Base-by-base conservation (phyloP, 1,284 basidiomycete genomes). In the Ganoderma multipileum region DNA sequence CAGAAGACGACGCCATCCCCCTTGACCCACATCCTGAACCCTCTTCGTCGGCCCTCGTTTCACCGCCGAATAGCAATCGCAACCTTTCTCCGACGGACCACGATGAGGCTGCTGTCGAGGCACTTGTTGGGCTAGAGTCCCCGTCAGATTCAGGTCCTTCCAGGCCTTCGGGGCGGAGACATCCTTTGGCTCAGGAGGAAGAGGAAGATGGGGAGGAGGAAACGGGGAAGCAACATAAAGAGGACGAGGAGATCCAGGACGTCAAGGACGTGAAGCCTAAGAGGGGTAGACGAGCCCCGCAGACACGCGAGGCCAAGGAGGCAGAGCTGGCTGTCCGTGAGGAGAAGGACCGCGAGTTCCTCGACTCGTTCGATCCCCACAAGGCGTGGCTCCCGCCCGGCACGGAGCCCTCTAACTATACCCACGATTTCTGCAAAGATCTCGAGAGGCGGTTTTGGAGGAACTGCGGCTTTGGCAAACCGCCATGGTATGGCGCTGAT, bases 401-500 rank as follows among this genome's bases (percentile, higher is more conserved):
- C 61, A 95, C 93, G 0, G 83, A 81, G 1, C 77, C 88, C 0
- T 81, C 84, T 18, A 95, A 97, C 78, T 98, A 95, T 74, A 95
- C 93, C 0, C 85, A 88, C 2, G 94, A 95, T 70, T 93, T 94
- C 65, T 98, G 97, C 79, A 87, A 89, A 70, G 91, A 92, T 71
- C 87, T 99, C 36, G 97, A 99, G 81, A 86, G 95, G 59, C 88
- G 93, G 70, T 99, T 93, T 80, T 99, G 98, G 97, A 87, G 96
- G 67, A 94, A 93, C 72, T 91, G 94, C 79, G 93, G 94, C 16
- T 82, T 98, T 28, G 95, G 95, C 9, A 94, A 92, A 74, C 87
- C 96, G 23, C 88, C 96, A 64, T 92, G 96, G 97, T 99, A 99
- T 80, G 97, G 97, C 41, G 97, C 98, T 6, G 97, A 99, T 80